Evolutionary conservation across 1,284 basidiomycete genomes (phyloP).

Genomic region (Afroboletus lepidellus): DNA sequence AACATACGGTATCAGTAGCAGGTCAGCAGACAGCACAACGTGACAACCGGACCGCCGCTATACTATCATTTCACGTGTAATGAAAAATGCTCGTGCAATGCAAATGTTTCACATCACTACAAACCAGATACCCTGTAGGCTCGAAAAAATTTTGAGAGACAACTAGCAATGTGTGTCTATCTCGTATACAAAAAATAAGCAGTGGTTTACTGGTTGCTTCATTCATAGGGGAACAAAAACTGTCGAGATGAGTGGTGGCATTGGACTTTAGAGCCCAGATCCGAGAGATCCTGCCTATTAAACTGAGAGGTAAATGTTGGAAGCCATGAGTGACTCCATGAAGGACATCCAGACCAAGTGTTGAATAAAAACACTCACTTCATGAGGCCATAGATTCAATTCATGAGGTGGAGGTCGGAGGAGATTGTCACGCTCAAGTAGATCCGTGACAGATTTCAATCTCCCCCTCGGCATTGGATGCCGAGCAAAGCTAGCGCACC

Average conservation of each 20-base stretch:
- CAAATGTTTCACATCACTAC: not conserved
- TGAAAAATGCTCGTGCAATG: not conserved
- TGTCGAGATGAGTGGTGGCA: not conserved
- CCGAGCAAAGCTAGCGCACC: not conserved
- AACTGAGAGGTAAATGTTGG: not conserved
- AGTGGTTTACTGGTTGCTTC: not conserved
- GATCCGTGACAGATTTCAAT: not conserved
- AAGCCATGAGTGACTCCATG: not conserved
- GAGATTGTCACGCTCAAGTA: no score
- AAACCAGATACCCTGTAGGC: not conserved
- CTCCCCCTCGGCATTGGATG: not conserved
- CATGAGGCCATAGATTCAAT: not conserved
- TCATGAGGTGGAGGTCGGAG: not conserved
- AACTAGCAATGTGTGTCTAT: not conserved
- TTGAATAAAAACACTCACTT: not conserved
- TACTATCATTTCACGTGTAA: not conserved
- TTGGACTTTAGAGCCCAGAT: not conserved
- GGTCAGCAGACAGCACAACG: constrained; percentile 18
- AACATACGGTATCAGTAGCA: no score
- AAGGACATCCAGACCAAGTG: not conserved
- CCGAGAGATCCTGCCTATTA: not conserved
- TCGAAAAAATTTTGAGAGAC: no score
- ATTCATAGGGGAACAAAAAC: not conserved
- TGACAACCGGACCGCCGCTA: no score
- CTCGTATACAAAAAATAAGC: not conserved